A percentile compares a stretch with the other conserved stretches of the same genome.
Conservation (phyloP, 176 grass and related monocot genomes). For the Raddia guianensis region DNA sequence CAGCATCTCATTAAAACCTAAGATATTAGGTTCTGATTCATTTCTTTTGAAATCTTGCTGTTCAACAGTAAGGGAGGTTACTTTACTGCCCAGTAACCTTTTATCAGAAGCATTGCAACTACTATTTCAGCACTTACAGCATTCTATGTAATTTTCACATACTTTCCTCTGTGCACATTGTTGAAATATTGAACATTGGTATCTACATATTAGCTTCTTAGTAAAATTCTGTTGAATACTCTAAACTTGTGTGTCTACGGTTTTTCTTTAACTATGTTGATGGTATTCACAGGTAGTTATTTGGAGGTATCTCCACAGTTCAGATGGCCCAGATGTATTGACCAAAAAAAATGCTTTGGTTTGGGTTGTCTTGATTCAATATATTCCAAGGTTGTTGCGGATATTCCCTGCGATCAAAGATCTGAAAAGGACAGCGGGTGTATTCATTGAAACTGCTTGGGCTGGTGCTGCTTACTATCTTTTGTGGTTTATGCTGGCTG, state of each 20-base stretch:
- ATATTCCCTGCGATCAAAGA: conserved; percentile 77
- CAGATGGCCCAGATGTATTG: conserved; percentile 60
- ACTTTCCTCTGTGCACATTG: not conserved
- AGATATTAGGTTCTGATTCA: not conserved
- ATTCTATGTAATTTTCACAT: not conserved
- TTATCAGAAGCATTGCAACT: not conserved
- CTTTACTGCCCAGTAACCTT: not conserved
- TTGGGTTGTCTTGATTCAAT: conserved; percentile 79
- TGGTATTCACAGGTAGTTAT: conserved; percentile 75
- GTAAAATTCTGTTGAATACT: not conserved
- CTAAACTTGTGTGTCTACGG: not conserved
- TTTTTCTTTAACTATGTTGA: conserved; percentile 23
- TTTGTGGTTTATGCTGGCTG: conserved; percentile 92
- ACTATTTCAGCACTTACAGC: not conserved
- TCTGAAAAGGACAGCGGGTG: conserved; percentile 88
- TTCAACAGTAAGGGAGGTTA: not conserved
- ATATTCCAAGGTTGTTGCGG: conserved; percentile 76
- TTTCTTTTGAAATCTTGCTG: not conserved
- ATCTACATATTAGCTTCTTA: not conserved
- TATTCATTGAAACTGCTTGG: conserved; percentile 94
- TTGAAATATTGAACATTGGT: conserved; percentile 12
- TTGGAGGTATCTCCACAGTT: conserved; percentile 74
- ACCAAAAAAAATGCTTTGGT: conserved; percentile 69
- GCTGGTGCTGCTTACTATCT: conserved; percentile 97
- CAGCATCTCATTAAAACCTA: not conserved